Evolutionary conservation across 352 stramenopile species (phyloP), one percentile per base, ranked within the genome.

Genomic region (Lagenidium sp.): DNA sequence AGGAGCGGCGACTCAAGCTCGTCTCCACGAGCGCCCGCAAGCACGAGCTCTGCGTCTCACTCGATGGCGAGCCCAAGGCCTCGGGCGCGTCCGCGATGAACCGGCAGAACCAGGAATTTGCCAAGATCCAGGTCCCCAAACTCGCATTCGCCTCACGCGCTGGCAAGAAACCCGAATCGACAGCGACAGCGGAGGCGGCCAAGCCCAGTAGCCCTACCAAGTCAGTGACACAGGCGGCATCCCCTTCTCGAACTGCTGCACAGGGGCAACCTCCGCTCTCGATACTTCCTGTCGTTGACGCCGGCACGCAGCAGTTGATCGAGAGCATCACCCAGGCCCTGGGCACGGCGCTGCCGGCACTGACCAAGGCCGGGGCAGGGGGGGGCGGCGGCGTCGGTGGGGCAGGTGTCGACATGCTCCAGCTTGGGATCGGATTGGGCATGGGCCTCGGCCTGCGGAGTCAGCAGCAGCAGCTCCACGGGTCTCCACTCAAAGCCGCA

Each of bases 381-480:
- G n/a, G n/a, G n/a, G n/a, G n/a, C n/a, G n/a, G n/a, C n/a, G n/a
- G n/a, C n/a, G n/a, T n/a, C n/a, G 50, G 48, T 0, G 23, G 49
- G 7, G 55, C 50, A 22, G 36, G 54, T 12, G 70, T 74, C 7
- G 68, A 88, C 22, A 85, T 85, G 60, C 50, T 92, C 12, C 81
- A 93, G 40, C 63, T 91, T 19, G 74, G 76, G 1, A 81, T 97
- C 24, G 78, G 83, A 30, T 60, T 97, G 21, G 90, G 88, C 1
- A 86, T 97, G 70, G 88, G 90, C 1, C 69, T 97, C 20, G 83
- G 83, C 6, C 64, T 96, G 38, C 65, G 82, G 2, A 63, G 74
- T 20, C 65, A 85, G 20, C 64, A 72, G 36, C 65, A 71, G 21
- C 70, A 65, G 51, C 52, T 47, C 11, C 52, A 47, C 20, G 18